Evolutionary conservation across 176 grass and related monocot genomes (phyloP).

Genomic region (Canna indica): DNA sequence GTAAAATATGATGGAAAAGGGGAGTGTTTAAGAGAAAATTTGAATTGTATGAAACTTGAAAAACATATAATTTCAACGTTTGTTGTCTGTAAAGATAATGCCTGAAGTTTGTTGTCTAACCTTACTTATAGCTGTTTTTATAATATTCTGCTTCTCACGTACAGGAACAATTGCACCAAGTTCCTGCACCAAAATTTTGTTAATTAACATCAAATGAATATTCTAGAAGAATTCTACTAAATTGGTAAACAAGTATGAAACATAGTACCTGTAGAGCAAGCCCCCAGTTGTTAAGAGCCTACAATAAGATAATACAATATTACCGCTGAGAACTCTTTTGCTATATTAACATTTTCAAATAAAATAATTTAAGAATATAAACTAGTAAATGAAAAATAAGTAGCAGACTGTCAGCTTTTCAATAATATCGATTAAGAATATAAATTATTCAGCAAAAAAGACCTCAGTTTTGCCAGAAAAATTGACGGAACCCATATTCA

Average conservation of each 20-base stretch:
- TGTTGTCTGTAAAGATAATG: too few relatives aligned
- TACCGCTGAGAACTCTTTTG: neutral
- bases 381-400: neutral
- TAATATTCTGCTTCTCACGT: conserved; percentile 85
- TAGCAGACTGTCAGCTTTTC: neutral
- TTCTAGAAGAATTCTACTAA: conserved; percentile 6
- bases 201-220: conserved; percentile 24
- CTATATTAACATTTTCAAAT: neutral
- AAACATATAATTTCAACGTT: too few relatives aligned
- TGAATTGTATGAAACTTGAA: too few relatives aligned
- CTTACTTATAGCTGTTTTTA: conserved; percentile 99
- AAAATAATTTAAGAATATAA: neutral
- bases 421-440: too few relatives aligned
- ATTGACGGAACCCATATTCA: neutral
- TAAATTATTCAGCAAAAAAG: neutral
- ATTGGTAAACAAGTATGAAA: conserved; percentile 18
- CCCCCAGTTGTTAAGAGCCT: conserved; percentile 99
- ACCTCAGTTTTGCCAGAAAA: neutral
- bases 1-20: too few relatives aligned
- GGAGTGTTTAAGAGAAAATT: too few relatives aligned
- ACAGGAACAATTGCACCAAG: conserved; percentile 90
- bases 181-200: conserved; percentile 57
- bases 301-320: conserved; percentile 17
- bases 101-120: conserved; percentile 28
- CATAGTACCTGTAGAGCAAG: conserved; percentile 86